phyloP scores from a whole-genome alignment of 768 basidiomycete genomes.

The Phanerodontia chrysosporium region DNA sequence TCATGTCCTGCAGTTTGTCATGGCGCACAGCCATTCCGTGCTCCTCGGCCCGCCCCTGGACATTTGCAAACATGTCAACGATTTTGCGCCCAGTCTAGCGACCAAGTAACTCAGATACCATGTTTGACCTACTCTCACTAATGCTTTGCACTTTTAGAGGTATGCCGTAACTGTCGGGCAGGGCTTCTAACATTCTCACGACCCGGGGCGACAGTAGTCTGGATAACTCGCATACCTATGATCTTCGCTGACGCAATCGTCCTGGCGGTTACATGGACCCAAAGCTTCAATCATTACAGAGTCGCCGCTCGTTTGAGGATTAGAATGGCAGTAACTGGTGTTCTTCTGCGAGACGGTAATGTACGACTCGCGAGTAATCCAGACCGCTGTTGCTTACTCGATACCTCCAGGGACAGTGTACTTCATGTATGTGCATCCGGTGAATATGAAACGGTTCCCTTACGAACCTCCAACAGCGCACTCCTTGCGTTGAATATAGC shows the following conservation, averaged over 20 bases:
- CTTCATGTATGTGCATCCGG: not conserved
- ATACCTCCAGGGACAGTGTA: not conserved
- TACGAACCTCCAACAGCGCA: not conserved
- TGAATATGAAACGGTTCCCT: not conserved
- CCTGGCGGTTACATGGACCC: not conserved
- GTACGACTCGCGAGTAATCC: not conserved
- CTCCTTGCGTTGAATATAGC: not conserved
- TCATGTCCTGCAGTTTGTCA: not conserved
- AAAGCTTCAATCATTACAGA: not conserved
- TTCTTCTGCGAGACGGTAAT: slow-evolving; percentile 2
- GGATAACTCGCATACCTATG: not conserved
- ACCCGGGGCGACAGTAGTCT: not conserved
- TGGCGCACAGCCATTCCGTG: not conserved
- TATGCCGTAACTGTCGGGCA: no score
- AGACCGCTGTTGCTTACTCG: not conserved
- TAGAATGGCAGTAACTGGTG: not conserved
- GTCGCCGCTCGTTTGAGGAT: not conserved
- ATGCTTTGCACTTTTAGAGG: no score
- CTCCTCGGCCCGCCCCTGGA: not conserved
- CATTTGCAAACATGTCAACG: not conserved
- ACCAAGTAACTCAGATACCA: not conserved
- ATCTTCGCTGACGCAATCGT: slow-evolving; percentile 6
- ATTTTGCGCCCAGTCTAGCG: not conserved
- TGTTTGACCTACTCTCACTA: no score
- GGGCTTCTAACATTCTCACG: not conserved